These are phyloP conservation scores for Metschnikowia colocasiae DNA, from an alignment of 805 yeast species.

Conservation along the genomic window DNA sequence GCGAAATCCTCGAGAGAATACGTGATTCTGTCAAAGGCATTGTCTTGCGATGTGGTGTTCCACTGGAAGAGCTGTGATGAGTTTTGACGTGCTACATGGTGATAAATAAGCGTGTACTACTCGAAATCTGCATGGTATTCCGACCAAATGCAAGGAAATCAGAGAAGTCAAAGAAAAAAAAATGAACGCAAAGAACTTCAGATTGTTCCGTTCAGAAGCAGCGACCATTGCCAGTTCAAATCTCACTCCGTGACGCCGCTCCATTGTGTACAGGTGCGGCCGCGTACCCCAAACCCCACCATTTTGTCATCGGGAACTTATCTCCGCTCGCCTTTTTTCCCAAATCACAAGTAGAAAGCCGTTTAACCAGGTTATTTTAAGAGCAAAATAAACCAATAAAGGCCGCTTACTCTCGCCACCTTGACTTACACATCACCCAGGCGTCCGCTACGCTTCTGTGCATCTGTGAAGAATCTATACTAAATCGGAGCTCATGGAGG, in stretches of 20 bases:
- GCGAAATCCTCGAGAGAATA: too few relatives aligned
- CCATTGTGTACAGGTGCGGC: neutral
- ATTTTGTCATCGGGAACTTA: neutral
- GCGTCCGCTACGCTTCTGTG: neutral
- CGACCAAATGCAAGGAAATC: too few relatives aligned
- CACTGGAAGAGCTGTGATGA: too few relatives aligned
- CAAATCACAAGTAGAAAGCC: neutral
- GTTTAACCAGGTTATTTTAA: neutral
- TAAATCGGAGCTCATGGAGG: neutral
- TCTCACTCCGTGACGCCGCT: constrained; percentile 1
- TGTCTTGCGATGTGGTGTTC: too few relatives aligned
- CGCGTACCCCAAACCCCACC: constrained; percentile 6
- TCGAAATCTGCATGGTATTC: too few relatives aligned
- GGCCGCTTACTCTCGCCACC: too few relatives aligned
- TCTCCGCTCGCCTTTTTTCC: constrained; percentile 2
- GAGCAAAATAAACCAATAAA: neutral
- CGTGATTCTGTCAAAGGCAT: too few relatives aligned
- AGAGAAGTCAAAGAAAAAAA: too few relatives aligned
- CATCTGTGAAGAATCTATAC: neutral
- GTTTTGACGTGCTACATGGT: too few relatives aligned
- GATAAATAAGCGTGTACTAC: too few relatives aligned
- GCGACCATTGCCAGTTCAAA: neutral
- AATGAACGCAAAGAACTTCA: neutral
- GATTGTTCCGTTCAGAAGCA: neutral
- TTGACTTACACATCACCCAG: neutral